These are phyloP conservation scores for Backusella westeae DNA, from an alignment of 192 early-diverging fungal genomes.

Conservation along the genomic window DNA sequence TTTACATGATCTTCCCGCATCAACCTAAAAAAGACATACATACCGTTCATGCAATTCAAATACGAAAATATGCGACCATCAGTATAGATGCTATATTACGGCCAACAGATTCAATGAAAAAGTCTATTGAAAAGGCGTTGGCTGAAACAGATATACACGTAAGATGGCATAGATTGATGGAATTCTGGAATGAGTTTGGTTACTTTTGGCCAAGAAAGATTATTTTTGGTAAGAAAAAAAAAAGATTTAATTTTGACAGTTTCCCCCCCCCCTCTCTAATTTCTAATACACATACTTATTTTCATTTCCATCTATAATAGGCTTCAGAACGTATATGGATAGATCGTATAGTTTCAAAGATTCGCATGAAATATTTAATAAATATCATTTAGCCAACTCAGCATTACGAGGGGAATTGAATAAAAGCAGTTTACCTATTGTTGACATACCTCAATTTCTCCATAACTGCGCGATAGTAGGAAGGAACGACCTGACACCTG, in stretches of 20 bases:
- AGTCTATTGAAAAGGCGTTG: background rate
- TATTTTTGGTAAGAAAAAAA: background rate
- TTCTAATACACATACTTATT: background rate
- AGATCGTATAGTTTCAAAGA: background rate
- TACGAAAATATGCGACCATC: background rate
- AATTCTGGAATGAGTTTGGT: background rate
- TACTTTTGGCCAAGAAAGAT: slow-evolving; percentile 1
- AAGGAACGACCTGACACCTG: background rate
- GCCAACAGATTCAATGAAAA: background rate
- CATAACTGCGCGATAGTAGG: background rate
- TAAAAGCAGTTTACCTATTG: background rate
- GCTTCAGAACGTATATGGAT: background rate
- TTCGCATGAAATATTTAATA: background rate
- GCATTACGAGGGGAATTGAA: background rate
- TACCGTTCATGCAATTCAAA: background rate
- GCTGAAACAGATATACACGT: background rate
- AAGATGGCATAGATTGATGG: background rate
- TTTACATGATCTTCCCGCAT: background rate
- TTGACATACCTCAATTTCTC: background rate
- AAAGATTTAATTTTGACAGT: background rate
- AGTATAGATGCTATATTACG: background rate
- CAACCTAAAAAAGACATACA: background rate
- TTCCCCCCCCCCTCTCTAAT: background rate
- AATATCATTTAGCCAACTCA: background rate
- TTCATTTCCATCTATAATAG: background rate